These are phyloP conservation scores for Didymella lethalis DNA, from an alignment of 2,329 filamentous ascomycete species.

Conservation along the genomic window DNA sequence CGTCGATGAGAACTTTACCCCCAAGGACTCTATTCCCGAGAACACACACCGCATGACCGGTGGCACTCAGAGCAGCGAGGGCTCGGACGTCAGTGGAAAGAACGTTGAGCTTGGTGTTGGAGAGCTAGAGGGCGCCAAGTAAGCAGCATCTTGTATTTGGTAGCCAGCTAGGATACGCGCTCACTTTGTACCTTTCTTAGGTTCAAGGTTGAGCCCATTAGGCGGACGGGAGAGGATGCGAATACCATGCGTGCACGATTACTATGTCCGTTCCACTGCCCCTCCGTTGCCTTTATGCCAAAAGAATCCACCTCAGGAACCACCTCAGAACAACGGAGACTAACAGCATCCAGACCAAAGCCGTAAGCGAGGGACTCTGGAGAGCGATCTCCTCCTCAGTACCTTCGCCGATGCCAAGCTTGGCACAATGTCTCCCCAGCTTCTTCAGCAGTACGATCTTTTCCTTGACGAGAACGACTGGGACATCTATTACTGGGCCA, in stretches of 20 bases:
- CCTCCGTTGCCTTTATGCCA: conserved; percentile 9
- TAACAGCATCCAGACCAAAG: conserved; percentile 76
- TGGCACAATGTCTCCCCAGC: conserved; percentile 71
- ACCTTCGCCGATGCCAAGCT: conserved; percentile 90
- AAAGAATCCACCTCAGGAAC: neutral
- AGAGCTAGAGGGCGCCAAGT: conserved; percentile 56
- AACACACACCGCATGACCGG: conserved; percentile 72
- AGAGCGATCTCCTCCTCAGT: conserved; percentile 93
- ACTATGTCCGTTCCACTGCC: conserved; percentile 63
- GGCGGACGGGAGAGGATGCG: conserved; percentile 81
- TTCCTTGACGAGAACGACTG: conserved; percentile 99
- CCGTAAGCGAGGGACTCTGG: conserved; percentile 93
- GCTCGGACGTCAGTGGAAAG: conserved; percentile 42
- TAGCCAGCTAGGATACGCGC: conserved; percentile 75
- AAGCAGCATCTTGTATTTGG: conserved; percentile 67
- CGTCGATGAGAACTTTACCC: conserved; percentile 63
- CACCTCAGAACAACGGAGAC: neutral
- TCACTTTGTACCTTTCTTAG: conserved; percentile 61
- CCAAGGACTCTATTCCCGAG: conserved; percentile 67
- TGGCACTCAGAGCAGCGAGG: conserved; percentile 62
- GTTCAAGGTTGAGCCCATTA: conserved; percentile 90
- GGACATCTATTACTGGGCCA: conserved; percentile 99
- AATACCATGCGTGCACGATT: conserved; percentile 89
- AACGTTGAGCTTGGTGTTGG: conserved; percentile 42
- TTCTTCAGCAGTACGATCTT: conserved; percentile 84